These are phyloP conservation scores for Graphilbum ipis-grandicollis DNA, from an alignment of 2,329 filamentous ascomycete species.

Conservation along the genomic window DNA sequence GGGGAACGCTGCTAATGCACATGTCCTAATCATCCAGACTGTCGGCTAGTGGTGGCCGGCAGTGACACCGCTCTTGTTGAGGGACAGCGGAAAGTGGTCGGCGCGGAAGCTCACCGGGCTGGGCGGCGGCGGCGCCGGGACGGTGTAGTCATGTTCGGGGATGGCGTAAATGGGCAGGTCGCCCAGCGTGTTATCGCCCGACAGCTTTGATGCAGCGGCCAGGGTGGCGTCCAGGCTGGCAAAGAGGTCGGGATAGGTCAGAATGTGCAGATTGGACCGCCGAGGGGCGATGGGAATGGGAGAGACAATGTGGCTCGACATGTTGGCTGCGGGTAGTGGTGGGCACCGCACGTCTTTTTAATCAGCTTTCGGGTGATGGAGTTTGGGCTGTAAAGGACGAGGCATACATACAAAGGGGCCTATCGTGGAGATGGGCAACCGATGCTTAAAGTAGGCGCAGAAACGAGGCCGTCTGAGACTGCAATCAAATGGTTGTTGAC, in stretches of 20 bases:
- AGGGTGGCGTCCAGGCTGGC: constrained; percentile 35
- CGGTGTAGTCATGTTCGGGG: constrained; percentile 41
- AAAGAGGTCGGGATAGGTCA: constrained; percentile 33
- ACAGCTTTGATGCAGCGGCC: constrained; percentile 6
- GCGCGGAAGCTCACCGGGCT: constrained; percentile 44
- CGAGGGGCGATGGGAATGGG: constrained; percentile 29
- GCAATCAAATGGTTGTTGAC: too few relatives aligned
- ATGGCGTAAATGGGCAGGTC: constrained; percentile 32
- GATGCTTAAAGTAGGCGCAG: too few relatives aligned
- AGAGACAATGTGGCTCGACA: constrained; percentile 26
- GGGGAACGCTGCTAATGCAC: too few relatives aligned
- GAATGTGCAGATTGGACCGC: constrained; percentile 25
- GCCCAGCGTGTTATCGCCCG: constrained; percentile 22
- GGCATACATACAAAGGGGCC: too few relatives aligned
- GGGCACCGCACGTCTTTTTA: too few relatives aligned
- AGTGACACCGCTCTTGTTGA: constrained; percentile 2
- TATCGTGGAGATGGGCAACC: too few relatives aligned
- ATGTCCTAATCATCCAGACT: too few relatives aligned
- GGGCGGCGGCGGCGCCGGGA: constrained; percentile 47
- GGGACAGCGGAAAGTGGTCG: constrained; percentile 25
- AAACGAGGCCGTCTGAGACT: too few relatives aligned
- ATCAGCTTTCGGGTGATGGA: too few relatives aligned
- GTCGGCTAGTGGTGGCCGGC: not conserved
- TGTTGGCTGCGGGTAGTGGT: too few relatives aligned
- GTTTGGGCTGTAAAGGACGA: too few relatives aligned